Conservation (phyloP, 2,329 filamentous ascomycete species). For the Orbilia quercus region DNA sequence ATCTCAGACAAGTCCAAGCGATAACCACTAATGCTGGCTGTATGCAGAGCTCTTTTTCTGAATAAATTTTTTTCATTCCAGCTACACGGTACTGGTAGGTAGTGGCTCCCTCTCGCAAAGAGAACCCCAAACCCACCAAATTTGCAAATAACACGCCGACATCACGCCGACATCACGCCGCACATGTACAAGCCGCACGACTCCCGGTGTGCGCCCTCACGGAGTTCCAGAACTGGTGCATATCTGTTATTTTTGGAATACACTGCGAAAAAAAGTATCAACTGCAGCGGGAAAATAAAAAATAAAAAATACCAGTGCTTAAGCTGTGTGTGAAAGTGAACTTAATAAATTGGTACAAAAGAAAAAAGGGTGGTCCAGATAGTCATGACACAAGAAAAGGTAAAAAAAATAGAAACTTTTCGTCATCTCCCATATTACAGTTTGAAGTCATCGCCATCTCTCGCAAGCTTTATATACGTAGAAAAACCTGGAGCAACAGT, state of each 20-base stretch:
- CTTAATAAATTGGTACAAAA: conserved; percentile 6
- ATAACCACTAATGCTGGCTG: too few relatives aligned
- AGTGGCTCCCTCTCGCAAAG: too few relatives aligned
- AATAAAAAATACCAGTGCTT: too few relatives aligned
- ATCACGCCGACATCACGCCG: too few relatives aligned
- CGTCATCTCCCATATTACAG: conserved; percentile 50
- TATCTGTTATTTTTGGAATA: conserved; percentile 16
- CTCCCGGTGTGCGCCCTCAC: not conserved
- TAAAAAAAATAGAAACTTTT: conserved; percentile 39
- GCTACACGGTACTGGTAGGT: too few relatives aligned
- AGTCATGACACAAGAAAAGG: conserved; percentile 12
- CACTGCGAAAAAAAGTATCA: too few relatives aligned
- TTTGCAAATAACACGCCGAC: not conserved
- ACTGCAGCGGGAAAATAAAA: too few relatives aligned
- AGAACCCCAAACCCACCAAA: not conserved
- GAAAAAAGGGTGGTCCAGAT: conserved; percentile 8
- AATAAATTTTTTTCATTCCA: too few relatives aligned
- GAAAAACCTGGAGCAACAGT: conserved; percentile 10
- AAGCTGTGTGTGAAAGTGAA: conserved; percentile 15
- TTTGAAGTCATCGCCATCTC: conserved; percentile 8
- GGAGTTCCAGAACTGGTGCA: not conserved
- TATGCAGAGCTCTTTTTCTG: too few relatives aligned
- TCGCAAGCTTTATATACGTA: conserved; percentile 32
- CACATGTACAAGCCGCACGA: too few relatives aligned
- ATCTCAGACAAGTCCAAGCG: too few relatives aligned